Evolutionary conservation across 345 rosid genomes (phyloP), one percentile per base, ranked within the genome.

Genomic region (Isatis tinctoria): DNA sequence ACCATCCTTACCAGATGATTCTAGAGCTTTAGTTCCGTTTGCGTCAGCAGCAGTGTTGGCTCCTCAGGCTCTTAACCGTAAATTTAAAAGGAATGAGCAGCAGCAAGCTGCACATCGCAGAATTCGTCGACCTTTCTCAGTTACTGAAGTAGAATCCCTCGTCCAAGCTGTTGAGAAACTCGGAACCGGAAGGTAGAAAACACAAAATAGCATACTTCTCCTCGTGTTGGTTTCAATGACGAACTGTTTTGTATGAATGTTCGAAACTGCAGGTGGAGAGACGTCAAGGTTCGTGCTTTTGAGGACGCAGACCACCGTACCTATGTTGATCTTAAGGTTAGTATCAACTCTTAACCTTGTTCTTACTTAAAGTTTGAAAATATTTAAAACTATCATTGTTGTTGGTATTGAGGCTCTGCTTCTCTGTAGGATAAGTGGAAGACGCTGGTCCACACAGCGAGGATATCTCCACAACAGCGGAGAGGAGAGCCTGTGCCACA

Each of bases 121-220:
- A 83, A 91, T 94, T 82, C 95, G 98, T 80, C 90, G 97, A 83
- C 97, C 98, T 74, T 94, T 94, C 91, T 89, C 97, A 51, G 97
- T 94, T 61, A 36, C 88, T 76, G 97, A 94, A 88, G 98, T 94
- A 69, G 98, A 91, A 86, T 93, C 96, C 60, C 85, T 93, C 45
- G 96, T 94, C 49, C 93, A 88, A 72, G 97, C 98, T 4, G 98
- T 94, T 80, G 97, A 94, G 85, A 85, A 89, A 64, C 91, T 94
- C 58, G 98, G 98, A 61, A 94, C 98, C 33, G 98, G 97, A 82
- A 91, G 98, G 97, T 93, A 44, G 9, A 5, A 27, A 10, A 36
- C 33, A 33, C 20, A 33, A 54, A 12, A 16, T 12, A 56, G 10
- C 27, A 8, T 28, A 32, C 6, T 35, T 17, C 12, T 59, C 11